These are phyloP conservation scores for Phanerodontia chrysosporium DNA, from an alignment of 768 basidiomycete species.

Conservation along the genomic window DNA sequence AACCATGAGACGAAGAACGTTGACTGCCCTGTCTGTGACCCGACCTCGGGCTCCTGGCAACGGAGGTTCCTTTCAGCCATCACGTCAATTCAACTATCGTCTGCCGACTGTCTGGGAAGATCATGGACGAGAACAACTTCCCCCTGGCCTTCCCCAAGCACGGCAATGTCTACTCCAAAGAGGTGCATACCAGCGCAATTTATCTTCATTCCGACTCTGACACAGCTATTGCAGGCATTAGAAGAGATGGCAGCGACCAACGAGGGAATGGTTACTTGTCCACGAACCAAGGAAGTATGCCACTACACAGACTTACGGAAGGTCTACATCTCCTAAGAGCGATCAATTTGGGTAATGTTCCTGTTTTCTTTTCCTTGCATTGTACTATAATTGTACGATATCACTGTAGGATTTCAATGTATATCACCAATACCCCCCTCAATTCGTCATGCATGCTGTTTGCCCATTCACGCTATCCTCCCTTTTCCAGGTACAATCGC, in stretches of 20 bases:
- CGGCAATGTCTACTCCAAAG: slow-evolving; percentile 90
- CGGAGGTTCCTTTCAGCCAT: slow-evolving; percentile 88
- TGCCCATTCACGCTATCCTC: neutral
- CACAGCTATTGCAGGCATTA: slow-evolving; percentile 54
- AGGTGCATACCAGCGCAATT: slow-evolving; percentile 48
- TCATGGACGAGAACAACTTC: slow-evolving; percentile 93
- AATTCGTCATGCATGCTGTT: neutral
- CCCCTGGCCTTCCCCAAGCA: slow-evolving; percentile 83
- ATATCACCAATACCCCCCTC: neutral
- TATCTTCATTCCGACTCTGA: slow-evolving; percentile 11
- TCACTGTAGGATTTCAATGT: neutral
- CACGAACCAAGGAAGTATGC: slow-evolving; percentile 63
- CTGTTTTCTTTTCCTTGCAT: slow-evolving; percentile 1
- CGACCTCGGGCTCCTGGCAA: slow-evolving; percentile 69
- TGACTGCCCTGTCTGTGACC: slow-evolving; percentile 90
- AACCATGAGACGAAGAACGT: slow-evolving; percentile 59
- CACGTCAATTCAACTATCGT: slow-evolving; percentile 96
- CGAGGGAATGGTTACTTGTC: slow-evolving; percentile 79
- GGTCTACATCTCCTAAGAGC: slow-evolving; percentile 91
- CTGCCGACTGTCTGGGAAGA: slow-evolving; percentile 83
- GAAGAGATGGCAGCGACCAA: slow-evolving; percentile 84
- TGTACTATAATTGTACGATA: slow-evolving; percentile 7
- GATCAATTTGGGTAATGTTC: slow-evolving; percentile 20
- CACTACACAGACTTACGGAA: slow-evolving; percentile 68
- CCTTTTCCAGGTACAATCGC: neutral